Base-by-base conservation (phyloP, 1,284 basidiomycete genomes). In the Sphagnurus paluster region DNA sequence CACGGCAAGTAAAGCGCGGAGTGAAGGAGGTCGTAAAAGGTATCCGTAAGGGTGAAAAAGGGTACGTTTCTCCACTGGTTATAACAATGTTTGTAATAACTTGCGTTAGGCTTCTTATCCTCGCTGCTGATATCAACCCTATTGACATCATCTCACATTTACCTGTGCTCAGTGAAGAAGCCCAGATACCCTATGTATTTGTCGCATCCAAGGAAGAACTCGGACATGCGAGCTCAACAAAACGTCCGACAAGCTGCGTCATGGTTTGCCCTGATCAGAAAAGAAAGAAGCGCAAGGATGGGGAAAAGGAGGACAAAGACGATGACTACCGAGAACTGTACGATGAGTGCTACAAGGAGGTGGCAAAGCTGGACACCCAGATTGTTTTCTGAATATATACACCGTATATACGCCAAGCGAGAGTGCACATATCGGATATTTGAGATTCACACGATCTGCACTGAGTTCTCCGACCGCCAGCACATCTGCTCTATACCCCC, bases 61-160 rank as follows among this genome's bases (percentile, higher is more conserved):
- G 94, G 91, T 86, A 60, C 54, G 84, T 41, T 10, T 26, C 16
- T 10, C 14, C 11, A 14, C 26, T 21, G 38, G 11, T 36, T 40
- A n/a, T 14, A 25, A n/a, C 25, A 33, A 11, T 39, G 47, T 29
- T 53, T 46, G 37, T 39, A 42, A 36, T 24, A n/a, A n/a, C 33
- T n/a, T 34, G 28, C 41, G 28, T 16, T 54, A 93, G 91, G 14
- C 75, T 99, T 19, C 82, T 99, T 35, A 75, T 99, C 46, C 82
- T 99, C 46, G 97, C 97, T 4, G 95, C 90, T 33, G 97, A 99
- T 69, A 99, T 99, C 64, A 95, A 90, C 39, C 97, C 97, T 19
- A 89, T 99, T 60, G 97, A 99, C 69, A 98, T 99, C 57, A 90
- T 99, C 58, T 95, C 93, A 17, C 97, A 99, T 71, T 78, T 99